Conservation (phyloP, 495 filamentous ascomycete species). For the Hypoxylon cercidicola region DNA sequence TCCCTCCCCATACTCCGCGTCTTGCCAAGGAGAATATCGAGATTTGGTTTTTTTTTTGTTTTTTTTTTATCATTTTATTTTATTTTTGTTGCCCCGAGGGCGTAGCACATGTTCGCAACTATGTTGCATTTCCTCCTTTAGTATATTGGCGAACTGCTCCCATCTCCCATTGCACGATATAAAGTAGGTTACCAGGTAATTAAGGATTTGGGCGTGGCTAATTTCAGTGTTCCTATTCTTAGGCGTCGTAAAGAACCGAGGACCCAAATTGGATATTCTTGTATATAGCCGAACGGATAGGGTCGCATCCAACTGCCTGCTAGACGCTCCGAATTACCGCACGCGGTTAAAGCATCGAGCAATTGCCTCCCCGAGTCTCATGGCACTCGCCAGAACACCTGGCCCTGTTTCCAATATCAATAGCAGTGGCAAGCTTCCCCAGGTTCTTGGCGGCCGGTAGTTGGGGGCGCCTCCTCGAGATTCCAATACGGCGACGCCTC, state of each 20-base stretch:
- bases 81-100: too few relatives aligned
- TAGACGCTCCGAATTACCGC: slow-evolving; percentile 42
- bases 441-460: slow-evolving; percentile 43
- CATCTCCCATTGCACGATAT: slow-evolving; percentile 3
- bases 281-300: slow-evolving; percentile 41
- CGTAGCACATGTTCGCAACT: too few relatives aligned
- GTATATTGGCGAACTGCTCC: too few relatives aligned
- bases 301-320: slow-evolving; percentile 18
- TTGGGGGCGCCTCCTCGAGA: slow-evolving; percentile 16
- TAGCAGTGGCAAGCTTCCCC: slow-evolving; percentile 25
- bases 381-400: slow-evolving; percentile 9
- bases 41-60: too few relatives aligned
- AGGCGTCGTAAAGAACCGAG: slow-evolving; percentile 7
- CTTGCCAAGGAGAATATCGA: background rate
- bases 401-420: slow-evolving; percentile 25
- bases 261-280: slow-evolving; percentile 10
- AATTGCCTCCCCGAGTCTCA: background rate
- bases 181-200: background rate
- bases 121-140: too few relatives aligned
- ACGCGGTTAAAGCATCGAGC: slow-evolving; percentile 33
- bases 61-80: too few relatives aligned
- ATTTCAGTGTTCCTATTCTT: slow-evolving; percentile 30
- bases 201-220: slow-evolving; percentile 21
- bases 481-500: background rate
- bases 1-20: background rate